phyloP scores from a whole-genome alignment of 352 stramenopile species.

The Globisporangium iwayamae region DNA sequence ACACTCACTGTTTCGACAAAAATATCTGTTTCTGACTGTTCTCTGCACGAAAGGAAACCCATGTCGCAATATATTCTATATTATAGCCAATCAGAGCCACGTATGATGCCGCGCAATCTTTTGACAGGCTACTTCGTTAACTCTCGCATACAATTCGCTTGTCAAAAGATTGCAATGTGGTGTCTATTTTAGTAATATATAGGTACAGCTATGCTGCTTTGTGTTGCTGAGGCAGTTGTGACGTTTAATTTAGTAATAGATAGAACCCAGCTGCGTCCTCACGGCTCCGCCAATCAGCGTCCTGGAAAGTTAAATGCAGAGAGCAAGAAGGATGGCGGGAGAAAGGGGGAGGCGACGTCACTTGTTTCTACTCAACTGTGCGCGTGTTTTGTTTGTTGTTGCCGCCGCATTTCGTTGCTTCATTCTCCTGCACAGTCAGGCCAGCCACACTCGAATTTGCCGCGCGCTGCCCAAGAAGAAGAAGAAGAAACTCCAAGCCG shows the following conservation, averaged over 20 bases:
- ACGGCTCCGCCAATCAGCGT: neutral
- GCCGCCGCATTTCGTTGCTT: neutral
- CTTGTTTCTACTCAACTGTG: neutral
- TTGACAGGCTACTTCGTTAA: too few species aligned
- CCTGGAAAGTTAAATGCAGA: neutral
- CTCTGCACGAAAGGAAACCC: neutral
- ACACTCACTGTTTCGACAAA: neutral
- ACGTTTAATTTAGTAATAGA: too few species aligned
- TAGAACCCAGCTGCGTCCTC: neutral
- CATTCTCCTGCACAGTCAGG: neutral
- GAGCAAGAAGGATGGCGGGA: neutral
- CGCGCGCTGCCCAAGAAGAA: conserved; percentile 1
- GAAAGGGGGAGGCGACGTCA: neutral
- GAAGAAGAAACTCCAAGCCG: conserved; percentile 7
- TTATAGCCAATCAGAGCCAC: too few species aligned
- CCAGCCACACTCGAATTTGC: conserved; percentile 16
- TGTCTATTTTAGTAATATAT: too few species aligned
- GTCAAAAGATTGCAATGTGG: too few species aligned
- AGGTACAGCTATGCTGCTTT: too few species aligned
- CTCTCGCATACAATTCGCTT: too few species aligned
- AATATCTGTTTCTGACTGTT: conserved; percentile 9
- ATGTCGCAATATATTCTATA: too few species aligned
- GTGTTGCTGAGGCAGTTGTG: too few species aligned
- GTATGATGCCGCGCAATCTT: too few species aligned
- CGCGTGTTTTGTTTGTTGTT: neutral